phyloP scores from a whole-genome alignment of 139 green algal species.

The Chlamydomonas incerta region DNA sequence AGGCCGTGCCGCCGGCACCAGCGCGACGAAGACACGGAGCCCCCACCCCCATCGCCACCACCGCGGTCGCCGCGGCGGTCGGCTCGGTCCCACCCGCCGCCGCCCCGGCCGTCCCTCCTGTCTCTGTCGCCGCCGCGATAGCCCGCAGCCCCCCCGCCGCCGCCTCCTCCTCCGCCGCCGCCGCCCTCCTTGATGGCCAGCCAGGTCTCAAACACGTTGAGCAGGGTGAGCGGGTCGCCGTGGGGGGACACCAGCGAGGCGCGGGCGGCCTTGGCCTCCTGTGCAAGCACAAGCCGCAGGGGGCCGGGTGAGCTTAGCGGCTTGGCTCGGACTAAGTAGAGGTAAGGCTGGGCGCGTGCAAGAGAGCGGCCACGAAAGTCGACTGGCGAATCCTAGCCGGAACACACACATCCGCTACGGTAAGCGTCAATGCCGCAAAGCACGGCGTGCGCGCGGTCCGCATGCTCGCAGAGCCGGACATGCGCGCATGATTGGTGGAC shows the following conservation, averaged over 20 bases:
- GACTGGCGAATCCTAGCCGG: no score
- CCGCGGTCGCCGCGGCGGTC: background rate
- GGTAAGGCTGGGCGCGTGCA: no score
- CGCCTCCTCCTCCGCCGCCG: background rate
- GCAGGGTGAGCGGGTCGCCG: conserved; percentile 54
- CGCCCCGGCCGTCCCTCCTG: background rate
- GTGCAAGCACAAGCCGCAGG: no score
- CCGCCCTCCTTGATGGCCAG: conserved; percentile 41
- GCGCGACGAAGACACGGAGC: background rate
- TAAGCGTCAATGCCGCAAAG: no score
- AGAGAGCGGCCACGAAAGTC: no score
- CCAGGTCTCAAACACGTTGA: conserved; percentile 60
- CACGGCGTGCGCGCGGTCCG: no score
- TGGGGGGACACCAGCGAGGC: conserved; percentile 41
- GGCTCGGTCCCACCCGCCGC: background rate
- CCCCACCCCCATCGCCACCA: background rate
- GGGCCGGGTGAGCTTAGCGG: no score
- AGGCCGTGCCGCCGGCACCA: conserved; percentile 38
- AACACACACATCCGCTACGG: no score
- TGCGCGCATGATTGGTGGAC: no score
- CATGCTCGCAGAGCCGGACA: no score
- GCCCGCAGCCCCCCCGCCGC: background rate
- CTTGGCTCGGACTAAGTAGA: no score
- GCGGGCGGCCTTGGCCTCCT: conserved; percentile 40
- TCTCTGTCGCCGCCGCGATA: background rate